Base-by-base conservation (phyloP, 495 filamentous ascomycete species). In the Annulohypoxylon stygium region DNA sequence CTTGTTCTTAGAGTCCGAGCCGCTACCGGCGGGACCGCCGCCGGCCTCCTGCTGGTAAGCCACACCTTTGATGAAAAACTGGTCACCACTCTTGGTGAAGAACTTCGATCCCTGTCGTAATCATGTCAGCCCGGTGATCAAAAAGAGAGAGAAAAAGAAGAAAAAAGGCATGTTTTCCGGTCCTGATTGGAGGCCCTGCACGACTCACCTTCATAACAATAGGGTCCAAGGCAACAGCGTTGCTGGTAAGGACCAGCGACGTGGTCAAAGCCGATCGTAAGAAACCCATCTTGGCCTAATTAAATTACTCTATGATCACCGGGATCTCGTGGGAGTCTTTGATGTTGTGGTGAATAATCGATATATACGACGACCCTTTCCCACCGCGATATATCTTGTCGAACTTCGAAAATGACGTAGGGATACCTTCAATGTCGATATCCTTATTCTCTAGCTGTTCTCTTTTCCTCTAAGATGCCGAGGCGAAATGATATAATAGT, bases 11-110 rank as follows among this genome's bases (percentile, higher is more conserved):
- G 73, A 63, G 26, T 77, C 77, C 10, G 80, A 80, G 59, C 78
- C 80, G 20, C 82, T 82, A 2, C 70, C 78, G 14, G 78, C 20
- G 20, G 20, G 76, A 37, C 78, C 80, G 7, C 81, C 78, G 37
- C 78, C 83, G 61, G 82, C 81, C 63, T 89, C 88, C 69, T 87
- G 86, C 74, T 90, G 96, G 81, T 99, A 99, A 45, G 96, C 96
- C 65, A 99, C 86, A 73, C 96, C 96, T 65, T 90, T 91, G 70
- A 98, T 93, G 78, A 82, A 90, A 77, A 99, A 99, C 84, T 99
- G 90, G 14, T 87, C 88, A 58, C 88, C 88, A 75, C 86, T 89
- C 67, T 84, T 81, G 77, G 87, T 88, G 80, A 87, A 90, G 80
- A 97, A 98, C 74, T 86, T 86, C 75, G 78, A 73, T 34, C 84